Evolutionary conservation across 768 basidiomycete species (phyloP).

Genomic region (Mycena rosella): DNA sequence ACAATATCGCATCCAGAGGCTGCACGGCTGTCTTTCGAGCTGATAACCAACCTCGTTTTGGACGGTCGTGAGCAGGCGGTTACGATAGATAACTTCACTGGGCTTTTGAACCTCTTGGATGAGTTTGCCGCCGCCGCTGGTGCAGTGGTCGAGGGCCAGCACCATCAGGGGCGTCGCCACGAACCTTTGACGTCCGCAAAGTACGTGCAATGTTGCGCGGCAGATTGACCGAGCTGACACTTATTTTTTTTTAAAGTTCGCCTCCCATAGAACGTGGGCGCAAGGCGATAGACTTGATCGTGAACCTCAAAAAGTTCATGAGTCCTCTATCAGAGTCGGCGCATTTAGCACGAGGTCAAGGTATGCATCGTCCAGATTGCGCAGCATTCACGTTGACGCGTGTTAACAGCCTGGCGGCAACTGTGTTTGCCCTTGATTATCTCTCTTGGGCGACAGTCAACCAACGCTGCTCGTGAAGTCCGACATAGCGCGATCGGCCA

Average conservation of each 20-base stretch:
- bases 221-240: constrained; percentile 17
- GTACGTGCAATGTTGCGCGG: constrained; percentile 49
- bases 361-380: constrained; percentile 44
- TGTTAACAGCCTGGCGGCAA: constrained; percentile 74
- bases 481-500: constrained; percentile 84
- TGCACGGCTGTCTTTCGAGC: constrained; percentile 84
- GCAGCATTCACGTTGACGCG: constrained; percentile 21
- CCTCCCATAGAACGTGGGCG: constrained; percentile 84
- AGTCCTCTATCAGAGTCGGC: constrained; percentile 66
- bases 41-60: constrained; percentile 74
- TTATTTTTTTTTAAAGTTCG: constrained; percentile 61
- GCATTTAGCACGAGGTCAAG: constrained; percentile 56
- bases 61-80: constrained; percentile 74
- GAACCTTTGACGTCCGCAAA: constrained; percentile 64
- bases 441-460: constrained; percentile 83
- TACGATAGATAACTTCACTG: constrained; percentile 82
- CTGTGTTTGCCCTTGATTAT: constrained; percentile 81
- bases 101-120: constrained; percentile 84
- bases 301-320: constrained; percentile 77
- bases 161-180: constrained; percentile 63
- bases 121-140: constrained; percentile 88
- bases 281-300: constrained; percentile 85
- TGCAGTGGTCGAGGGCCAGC: constrained; percentile 67
- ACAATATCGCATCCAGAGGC: constrained; percentile 91
- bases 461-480: constrained; percentile 86